phyloP scores from a whole-genome alignment of 768 basidiomycete species.

The Tricholoma furcatifolium region DNA sequence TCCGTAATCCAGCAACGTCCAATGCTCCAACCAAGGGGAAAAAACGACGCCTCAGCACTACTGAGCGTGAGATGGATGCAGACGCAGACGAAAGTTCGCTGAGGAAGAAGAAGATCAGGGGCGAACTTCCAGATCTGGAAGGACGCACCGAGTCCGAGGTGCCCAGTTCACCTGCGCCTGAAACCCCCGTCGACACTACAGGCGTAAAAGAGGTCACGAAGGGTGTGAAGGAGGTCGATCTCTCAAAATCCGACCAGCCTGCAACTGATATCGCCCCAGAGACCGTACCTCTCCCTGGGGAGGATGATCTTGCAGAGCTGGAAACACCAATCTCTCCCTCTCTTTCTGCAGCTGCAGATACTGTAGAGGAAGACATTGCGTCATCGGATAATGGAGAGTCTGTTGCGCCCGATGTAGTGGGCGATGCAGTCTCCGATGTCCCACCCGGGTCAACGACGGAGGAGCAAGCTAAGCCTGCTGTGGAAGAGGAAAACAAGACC shows the following conservation, averaged over 20 bases:
- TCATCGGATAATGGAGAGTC: constrained; percentile 10
- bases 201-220: constrained; percentile 70
- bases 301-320: constrained; percentile 34
- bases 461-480: not conserved
- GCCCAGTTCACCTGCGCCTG: constrained; percentile 19
- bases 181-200: constrained; percentile 38
- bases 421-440: not conserved
- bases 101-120: constrained; percentile 42
- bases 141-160: constrained; percentile 29
- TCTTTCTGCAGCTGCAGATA: constrained; percentile 12
- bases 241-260: constrained; percentile 40
- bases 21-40: constrained; percentile 67
- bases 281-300: constrained; percentile 38
- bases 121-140: constrained; percentile 21
- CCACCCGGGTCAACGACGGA: not conserved
- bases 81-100: constrained; percentile 33
- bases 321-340: constrained; percentile 29
- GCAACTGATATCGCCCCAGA: constrained; percentile 25
- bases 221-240: constrained; percentile 68
- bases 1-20: constrained; percentile 56
- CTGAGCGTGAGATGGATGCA: constrained; percentile 40
- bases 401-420: not conserved
- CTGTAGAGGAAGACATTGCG: constrained; percentile 9
- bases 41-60: constrained; percentile 62
- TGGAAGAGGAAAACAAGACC: not conserved